Base-by-base conservation (phyloP, 2,329 filamentous ascomycete species). In the Cladophialophora yegresii region DNA sequence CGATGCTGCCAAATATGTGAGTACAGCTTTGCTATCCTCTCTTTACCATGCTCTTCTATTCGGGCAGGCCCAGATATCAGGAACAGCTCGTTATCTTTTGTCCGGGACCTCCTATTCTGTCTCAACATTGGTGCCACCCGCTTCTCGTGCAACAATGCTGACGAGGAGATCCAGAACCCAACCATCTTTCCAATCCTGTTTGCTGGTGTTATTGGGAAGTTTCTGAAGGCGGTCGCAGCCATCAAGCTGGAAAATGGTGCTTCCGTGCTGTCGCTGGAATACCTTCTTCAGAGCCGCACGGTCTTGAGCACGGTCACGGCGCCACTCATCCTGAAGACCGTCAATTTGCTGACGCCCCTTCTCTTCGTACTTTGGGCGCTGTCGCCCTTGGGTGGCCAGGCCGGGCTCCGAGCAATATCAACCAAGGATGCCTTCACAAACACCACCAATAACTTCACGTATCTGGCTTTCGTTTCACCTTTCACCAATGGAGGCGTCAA, bases 131-230 rank as follows among this genome's bases (percentile, higher is more conserved):
- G n/a, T 57, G 12, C 23, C 2, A 5, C n/a, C 22, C 7, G 6
- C 20, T 43, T 30, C 8, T 12, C 6, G 26, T 30, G 16, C 58
- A 55, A 55, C 26, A 61, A 10, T 12, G 30, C 26, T 28, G 6
- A 28, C 26, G 26, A 28, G 26, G 26, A 28, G 9, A 30, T 7
- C n/a, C 23, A 61, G 58, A 53, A 36, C 28, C 62, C 62, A 4
- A 64, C 62, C 12, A 55, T 64, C 28, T 64, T 61, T 30, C 62
- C 62, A n/a, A 64, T 64, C 58, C 23, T 61, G 22, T 64, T 64
- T 22, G 50, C 57, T 28, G 62, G 56, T 6, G 53, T 64, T 6
- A 56, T 51, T 20, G 57, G 40, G 26, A 58, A 58, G 26, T 64
- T 61, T 43, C 16, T 61, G 2, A 61, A 32, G 30, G 49, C 58